phyloP scores from a whole-genome alignment of 768 basidiomycete genomes.

The Amanita rubescens region DNA sequence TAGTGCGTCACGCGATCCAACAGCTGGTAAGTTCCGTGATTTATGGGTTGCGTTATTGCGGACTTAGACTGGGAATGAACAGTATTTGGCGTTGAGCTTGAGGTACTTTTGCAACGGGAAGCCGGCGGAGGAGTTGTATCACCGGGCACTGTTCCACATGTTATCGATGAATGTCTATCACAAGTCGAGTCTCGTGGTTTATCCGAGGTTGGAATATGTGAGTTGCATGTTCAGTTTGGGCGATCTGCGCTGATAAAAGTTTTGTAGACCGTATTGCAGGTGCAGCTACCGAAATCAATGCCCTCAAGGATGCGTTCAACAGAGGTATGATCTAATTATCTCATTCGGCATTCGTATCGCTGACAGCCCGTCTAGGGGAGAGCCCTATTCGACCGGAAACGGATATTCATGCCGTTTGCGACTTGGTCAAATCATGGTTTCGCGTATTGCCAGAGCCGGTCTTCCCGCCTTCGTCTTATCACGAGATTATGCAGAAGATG shows the following conservation, averaged over 20 bases:
- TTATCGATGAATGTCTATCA: conserved; percentile 56
- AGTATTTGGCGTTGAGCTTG: conserved; percentile 76
- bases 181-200: conserved; percentile 75
- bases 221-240: conserved; percentile 18
- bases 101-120: conserved; percentile 63
- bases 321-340: conserved; percentile 32
- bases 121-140: conserved; percentile 39
- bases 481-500: conserved; percentile 61
- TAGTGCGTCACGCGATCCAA: conserved; percentile 60
- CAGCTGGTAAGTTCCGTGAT: conserved; percentile 46
- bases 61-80: conserved; percentile 10
- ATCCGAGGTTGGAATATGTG: conserved; percentile 79
- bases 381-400: conserved; percentile 49
- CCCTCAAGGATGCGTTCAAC: conserved; percentile 70
- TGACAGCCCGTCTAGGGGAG: conserved; percentile 35
- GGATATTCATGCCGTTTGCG: conserved; percentile 80
- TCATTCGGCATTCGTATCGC: neutral
- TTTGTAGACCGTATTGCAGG: conserved; percentile 80
- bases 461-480: conserved; percentile 64
- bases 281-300: conserved; percentile 59
- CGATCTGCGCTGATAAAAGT: neutral
- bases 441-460: conserved; percentile 74
- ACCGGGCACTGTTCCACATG: conserved; percentile 54
- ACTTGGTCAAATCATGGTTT: conserved; percentile 83
- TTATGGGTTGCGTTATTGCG: neutral